Evolutionary conservation across 371 early-diverging fungal species (phyloP).

Genomic region (Mucor plumbeus): DNA sequence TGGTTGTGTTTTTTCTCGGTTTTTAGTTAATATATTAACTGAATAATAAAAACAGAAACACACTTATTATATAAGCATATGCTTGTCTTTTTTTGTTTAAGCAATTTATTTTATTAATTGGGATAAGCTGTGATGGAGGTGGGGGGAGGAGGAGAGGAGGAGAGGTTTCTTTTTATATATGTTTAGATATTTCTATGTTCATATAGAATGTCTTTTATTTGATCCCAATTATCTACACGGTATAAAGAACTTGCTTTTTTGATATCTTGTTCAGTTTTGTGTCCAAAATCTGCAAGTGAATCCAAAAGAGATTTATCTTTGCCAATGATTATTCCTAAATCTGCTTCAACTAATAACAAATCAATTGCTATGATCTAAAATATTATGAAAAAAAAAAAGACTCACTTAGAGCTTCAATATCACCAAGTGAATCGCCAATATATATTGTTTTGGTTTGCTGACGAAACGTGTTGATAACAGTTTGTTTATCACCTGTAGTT

Average conservation of each 20-base stretch:
- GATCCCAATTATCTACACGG: constrained; percentile 26
- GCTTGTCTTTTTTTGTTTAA: background rate
- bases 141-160: background rate
- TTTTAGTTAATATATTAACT: background rate
- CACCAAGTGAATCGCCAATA: constrained; percentile 52
- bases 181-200: background rate
- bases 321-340: constrained; percentile 61
- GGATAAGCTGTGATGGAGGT: background rate
- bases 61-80: background rate
- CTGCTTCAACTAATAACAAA: constrained; percentile 44
- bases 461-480: constrained; percentile 17
- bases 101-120: background rate
- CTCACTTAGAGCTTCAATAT: constrained; percentile 43
- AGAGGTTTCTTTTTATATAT: too few relatives aligned
- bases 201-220: constrained; percentile 19
- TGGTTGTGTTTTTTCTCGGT: background rate
- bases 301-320: constrained; percentile 40
- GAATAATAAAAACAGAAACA: background rate
- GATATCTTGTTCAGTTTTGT: constrained; percentile 18
- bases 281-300: constrained; percentile 14
- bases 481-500: constrained; percentile 41
- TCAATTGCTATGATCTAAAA: background rate
- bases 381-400: background rate
- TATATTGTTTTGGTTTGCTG: constrained; percentile 15
- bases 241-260: constrained; percentile 10